Evolutionary conservation across 192 early-diverging fungal genomes (phyloP), one percentile per base, ranked within the genome.

Genomic region (Backusella sp.): DNA sequence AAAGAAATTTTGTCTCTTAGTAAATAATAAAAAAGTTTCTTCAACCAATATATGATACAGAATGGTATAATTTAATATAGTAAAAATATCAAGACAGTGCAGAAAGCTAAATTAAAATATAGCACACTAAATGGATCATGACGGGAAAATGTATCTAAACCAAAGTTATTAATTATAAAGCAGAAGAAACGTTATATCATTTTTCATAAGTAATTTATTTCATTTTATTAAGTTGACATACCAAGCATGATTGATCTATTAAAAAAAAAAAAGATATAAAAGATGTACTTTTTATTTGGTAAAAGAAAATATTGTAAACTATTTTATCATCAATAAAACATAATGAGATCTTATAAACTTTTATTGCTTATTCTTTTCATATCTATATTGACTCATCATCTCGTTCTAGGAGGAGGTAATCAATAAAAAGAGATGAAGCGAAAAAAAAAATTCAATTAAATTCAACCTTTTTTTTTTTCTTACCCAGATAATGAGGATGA

Each of bases 191-290:
- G 56, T 62, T 62, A 62, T 62, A 62, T 28, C 26, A 28, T 62
- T 12, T 62, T 62, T 62, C 56, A 62, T 62, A 62, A 62, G 26
- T n/a, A 26, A 62, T 62, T 62, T 28, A 49, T 49, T 49, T 49
- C 19, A 49, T 49, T 49, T 49, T 49, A 62, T 62, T 62, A 62
- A 62, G 23, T 62, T 28, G 56, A 8, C 26, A 62, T 62, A 28
- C 23, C 26, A 62, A 62, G 4, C 26, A 62, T 28, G 3, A 28
- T 62, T 28, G 56, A 28, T 62, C 21, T 62, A 62, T 62, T 62
- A 62, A 62, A 62, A 62, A 62, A n/a, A 53, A 53, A 28, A 28
- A 28, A 7, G 1, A 4, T 62, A 62, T 62, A 62, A 28, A 62
- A 62, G 56, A 49, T 62, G 26, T 1, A 4, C 11, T 62, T 4